Evolutionary conservation across 257 asterid species (phyloP).

Genomic region (Craterostigma plantagineum): DNA sequence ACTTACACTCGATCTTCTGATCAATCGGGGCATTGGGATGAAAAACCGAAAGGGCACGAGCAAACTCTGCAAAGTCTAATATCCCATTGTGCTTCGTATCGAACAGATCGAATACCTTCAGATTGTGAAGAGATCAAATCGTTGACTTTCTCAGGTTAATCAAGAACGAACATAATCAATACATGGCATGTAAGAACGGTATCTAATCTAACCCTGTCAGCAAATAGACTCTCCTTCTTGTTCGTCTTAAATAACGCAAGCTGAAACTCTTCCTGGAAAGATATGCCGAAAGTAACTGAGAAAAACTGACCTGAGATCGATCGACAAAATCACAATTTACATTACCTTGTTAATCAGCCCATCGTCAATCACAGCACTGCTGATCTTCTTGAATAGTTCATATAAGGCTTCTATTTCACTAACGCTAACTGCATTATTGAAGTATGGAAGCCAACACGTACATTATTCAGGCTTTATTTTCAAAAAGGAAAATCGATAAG

Average conservation of each 20-base stretch:
- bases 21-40: constrained; percentile 61
- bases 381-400: constrained; percentile 50
- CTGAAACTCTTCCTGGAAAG: constrained; percentile 55
- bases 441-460: too few relatives aligned
- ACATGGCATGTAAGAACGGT: too few relatives aligned
- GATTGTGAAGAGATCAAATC: neutral
- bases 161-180: too few relatives aligned
- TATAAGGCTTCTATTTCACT: constrained; percentile 66
- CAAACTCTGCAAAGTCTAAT: constrained; percentile 58
- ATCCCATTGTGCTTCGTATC: constrained; percentile 55
- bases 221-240: constrained; percentile 52
- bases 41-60: constrained; percentile 53
- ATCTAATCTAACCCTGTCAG: constrained; percentile 66
- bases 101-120: constrained; percentile 53
- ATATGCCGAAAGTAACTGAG: neutral
- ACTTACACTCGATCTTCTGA: constrained; percentile 56
- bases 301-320: neutral
- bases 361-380: constrained; percentile 60
- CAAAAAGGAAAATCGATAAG: constrained; percentile 2
- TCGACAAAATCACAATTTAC: neutral
- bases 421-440: constrained; percentile 45
- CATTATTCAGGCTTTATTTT: too few relatives aligned
- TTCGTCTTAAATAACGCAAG: constrained; percentile 49
- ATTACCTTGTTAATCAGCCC: constrained; percentile 61
- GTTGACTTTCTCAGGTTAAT: neutral